Conservation (phyloP, 208 protist genomes). For the Phytomonas sp. region DNA sequence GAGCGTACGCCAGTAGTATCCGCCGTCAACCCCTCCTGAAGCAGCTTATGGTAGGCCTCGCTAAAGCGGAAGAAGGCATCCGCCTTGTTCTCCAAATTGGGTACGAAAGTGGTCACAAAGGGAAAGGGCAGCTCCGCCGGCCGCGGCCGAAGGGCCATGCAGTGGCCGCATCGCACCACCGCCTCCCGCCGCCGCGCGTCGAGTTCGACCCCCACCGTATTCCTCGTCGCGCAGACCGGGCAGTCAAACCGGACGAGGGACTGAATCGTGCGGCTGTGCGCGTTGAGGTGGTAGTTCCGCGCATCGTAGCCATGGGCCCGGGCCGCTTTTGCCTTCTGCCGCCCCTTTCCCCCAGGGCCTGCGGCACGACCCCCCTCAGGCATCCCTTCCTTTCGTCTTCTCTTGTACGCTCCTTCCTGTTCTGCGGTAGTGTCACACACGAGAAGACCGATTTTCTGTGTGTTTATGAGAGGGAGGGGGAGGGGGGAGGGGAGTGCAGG, state of each 20-base stretch:
- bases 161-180: constrained; percentile 64
- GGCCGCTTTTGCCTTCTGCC: constrained; percentile 11
- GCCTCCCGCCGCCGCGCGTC: constrained; percentile 36
- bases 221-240: constrained; percentile 62
- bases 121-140: constrained; percentile 73
- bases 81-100: constrained; percentile 70
- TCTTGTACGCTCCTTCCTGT: neutral
- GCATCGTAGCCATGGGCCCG: constrained; percentile 30
- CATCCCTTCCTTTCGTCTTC: neutral
- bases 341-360: neutral
- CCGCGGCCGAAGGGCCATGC: constrained; percentile 36
- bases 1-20: too few species aligned
- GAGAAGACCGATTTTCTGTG: too few species aligned
- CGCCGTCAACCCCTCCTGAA: constrained; percentile 10
- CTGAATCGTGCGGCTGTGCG: constrained; percentile 40
- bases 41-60: constrained; percentile 42
- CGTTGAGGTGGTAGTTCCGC: constrained; percentile 47
- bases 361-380: neutral
- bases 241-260: constrained; percentile 69
- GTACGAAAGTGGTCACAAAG: constrained; percentile 41
- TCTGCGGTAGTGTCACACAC: too few species aligned
- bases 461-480: too few species aligned
- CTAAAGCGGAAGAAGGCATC: constrained; percentile 82
- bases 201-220: constrained; percentile 57
- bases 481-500: too few species aligned